Evolutionary conservation across 768 basidiomycete genomes (phyloP), one percentile per base, ranked within the genome.

Genomic region (Boletus pseudopeckii): DNA sequence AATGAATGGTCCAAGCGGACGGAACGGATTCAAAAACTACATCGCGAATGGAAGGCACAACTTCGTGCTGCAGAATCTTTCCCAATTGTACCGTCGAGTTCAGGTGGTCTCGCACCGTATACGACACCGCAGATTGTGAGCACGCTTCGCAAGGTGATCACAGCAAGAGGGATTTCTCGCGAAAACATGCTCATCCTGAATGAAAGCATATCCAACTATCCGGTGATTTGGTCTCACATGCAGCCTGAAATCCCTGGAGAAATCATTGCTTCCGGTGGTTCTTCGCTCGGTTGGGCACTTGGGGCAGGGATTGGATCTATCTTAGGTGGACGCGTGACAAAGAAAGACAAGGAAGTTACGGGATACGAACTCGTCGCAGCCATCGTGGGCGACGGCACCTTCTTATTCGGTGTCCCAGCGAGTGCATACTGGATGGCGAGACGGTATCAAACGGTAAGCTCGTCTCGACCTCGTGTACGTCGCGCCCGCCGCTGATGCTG

Each of bases 361-460:
- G 68, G 62, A 4, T 74, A 77, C 45, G 83, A 88, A n/a, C 64
- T 89, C 39, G 73, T 83, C 8, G 75, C 80, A 1, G 74, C 72
- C 1, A 71, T 90, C 24, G 82, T 88, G 3, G 88, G 88, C 0
- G 88, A 90, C 60, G 88, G 88, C 0, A 80, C 80, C 7, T 90
- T 76, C 59, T 61, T 88, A 63, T 89, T 88, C 59, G 77, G 82
- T 0, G 80, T 84, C 0, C 88, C 87, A 0, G 76, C 79, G 32
- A 78, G 84, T 1, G 80, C 79, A 1, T 89, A 79, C 67, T 89
- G 88, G 88, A 87, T 88, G 68, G 85, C 88, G 1, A 75, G 80
- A 59, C 76, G 76, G 43, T 89, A 89, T 64, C 68, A 83, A 32
- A 83, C 86, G 22, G 86, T 87, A 52, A 54, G 78, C 66, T 2